A percentile compares a stretch with the other conserved stretches of the same genome.
Evolutionary conservation across 2,329 filamentous ascomycete species (phyloP).

Genomic region (Colletotrichum scovillei): DNA sequence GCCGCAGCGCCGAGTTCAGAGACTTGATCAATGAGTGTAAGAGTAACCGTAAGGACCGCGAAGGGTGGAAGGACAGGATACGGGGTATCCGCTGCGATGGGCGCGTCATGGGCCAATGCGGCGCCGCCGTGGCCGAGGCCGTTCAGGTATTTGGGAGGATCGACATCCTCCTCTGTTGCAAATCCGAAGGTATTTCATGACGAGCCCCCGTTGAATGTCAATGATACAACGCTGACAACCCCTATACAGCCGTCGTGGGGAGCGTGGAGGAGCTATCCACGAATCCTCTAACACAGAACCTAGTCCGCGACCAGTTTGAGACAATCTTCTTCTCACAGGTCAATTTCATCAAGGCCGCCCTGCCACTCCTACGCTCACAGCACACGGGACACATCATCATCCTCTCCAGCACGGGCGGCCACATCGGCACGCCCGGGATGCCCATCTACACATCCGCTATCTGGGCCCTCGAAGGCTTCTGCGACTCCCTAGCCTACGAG

Average conservation of each 20-base stretch:
- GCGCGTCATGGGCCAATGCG: constrained; percentile 75
- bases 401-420: constrained; percentile 89
- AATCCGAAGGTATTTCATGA: constrained; percentile 77
- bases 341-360: constrained; percentile 90
- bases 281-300: constrained; percentile 76
- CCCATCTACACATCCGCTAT: constrained; percentile 92
- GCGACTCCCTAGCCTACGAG: constrained; percentile 94
- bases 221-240: not conserved
- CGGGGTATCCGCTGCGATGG: constrained; percentile 73
- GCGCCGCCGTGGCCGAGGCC: constrained; percentile 88
- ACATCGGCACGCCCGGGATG: constrained; percentile 92
- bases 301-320: constrained; percentile 93
- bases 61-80: constrained; percentile 85
- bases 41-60: constrained; percentile 70
- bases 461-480: constrained; percentile 96
- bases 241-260: constrained; percentile 78
- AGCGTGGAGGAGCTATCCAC: constrained; percentile 91
- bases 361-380: constrained; percentile 83
- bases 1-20: constrained; percentile 82
- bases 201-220: not conserved
- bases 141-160: constrained; percentile 86
- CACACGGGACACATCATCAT: constrained; percentile 91
- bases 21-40: constrained; percentile 80
- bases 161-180: constrained; percentile 91
- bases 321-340: constrained; percentile 95